Percentiles rank a stretch among this genome's conserved stretches.
Conservation (phyloP, 352 stramenopile species). For the Globisporangium canariense region DNA sequence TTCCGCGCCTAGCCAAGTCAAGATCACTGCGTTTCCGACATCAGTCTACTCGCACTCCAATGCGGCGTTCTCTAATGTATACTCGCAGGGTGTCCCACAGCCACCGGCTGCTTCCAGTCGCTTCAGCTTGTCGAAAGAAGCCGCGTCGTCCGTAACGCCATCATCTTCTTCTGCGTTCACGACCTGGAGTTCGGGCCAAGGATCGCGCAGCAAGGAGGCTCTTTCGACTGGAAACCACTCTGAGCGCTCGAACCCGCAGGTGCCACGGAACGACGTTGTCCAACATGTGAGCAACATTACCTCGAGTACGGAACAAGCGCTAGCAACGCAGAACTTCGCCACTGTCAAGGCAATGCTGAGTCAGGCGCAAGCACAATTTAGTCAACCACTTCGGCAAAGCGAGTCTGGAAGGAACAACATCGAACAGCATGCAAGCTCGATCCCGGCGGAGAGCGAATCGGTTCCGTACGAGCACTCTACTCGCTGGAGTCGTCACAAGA, state of each 20-base stretch:
- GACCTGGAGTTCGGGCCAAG: background rate
- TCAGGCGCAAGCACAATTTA: background rate
- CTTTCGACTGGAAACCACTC: background rate
- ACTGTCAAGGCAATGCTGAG: background rate
- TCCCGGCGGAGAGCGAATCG: background rate
- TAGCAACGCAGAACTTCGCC: background rate
- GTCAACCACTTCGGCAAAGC: background rate
- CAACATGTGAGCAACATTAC: background rate
- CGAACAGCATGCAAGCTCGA: background rate
- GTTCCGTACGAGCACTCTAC: background rate
- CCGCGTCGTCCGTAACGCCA: background rate
- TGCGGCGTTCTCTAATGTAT: background rate
- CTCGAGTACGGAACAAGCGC: background rate
- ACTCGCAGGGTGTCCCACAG: background rate
- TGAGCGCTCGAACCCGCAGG: background rate
- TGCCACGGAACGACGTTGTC: background rate
- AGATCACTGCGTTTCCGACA: background rate
- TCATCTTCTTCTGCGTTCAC: background rate
- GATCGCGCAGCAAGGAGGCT: background rate
- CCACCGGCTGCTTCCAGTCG: background rate
- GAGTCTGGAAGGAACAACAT: background rate
- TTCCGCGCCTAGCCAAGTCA: background rate
- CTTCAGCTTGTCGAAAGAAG: slow-evolving; percentile 2
- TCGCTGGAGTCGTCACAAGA: slow-evolving; percentile 4
- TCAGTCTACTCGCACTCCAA: background rate